Conservation (phyloP, 257 asterid genomes). For the Catharanthus roseus region DNA sequence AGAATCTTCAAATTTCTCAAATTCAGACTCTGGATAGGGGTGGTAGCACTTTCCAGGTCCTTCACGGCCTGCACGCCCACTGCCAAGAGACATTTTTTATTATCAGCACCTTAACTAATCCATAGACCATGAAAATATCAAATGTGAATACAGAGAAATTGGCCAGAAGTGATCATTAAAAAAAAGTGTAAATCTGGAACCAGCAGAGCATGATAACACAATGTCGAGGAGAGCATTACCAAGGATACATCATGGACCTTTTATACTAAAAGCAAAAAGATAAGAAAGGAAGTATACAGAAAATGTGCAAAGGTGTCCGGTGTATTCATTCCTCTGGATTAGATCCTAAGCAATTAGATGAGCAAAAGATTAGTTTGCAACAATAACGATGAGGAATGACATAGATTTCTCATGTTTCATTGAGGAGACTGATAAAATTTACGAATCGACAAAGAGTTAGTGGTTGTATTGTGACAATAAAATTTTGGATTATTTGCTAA, state of each 20-base stretch:
- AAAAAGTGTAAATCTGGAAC: neutral
- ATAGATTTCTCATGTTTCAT: neutral
- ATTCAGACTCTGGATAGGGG: slow-evolving; percentile 89
- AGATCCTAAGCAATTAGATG: neutral
- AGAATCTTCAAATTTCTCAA: slow-evolving; percentile 74
- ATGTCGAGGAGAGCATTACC: neutral
- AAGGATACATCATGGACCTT: neutral
- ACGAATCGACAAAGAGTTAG: neutral
- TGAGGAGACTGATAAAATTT: neutral
- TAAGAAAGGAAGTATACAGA: neutral
- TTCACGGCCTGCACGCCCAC: slow-evolving; percentile 99
- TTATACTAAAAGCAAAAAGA: neutral
- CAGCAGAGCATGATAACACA: neutral
- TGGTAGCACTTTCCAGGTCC: slow-evolving; percentile 98
- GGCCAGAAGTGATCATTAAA: neutral
- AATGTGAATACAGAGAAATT: neutral
- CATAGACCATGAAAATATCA: neutral
- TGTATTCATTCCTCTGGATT: neutral
- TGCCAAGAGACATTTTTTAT: slow-evolving; percentile 31
- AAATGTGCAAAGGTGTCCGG: too few relatives aligned
- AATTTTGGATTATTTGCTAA: too few relatives aligned
- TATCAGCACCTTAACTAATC: neutral
- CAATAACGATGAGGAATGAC: too few relatives aligned
- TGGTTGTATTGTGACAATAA: neutral
- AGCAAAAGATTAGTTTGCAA: neutral